Base-by-base conservation (phyloP, 495 filamentous ascomycete genomes). In the Neurospora sp. region DNA sequence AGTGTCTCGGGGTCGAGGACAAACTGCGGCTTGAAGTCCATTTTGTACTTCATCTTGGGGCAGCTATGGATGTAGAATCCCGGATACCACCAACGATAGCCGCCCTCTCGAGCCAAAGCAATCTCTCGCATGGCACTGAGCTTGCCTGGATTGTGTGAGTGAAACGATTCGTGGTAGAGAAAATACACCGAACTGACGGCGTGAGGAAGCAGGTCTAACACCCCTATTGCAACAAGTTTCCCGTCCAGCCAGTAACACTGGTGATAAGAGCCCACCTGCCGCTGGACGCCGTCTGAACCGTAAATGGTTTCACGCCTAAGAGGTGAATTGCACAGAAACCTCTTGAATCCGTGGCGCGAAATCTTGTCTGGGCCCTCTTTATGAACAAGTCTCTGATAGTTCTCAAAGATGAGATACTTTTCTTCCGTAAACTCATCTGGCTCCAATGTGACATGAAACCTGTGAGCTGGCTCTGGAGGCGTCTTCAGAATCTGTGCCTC, bases 181-280 rank as follows among this genome's bases (percentile, higher is more conserved):
- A 98, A 92, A 80, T 99, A 99, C 42, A 98, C 96, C 23, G 92
- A 93, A 82, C 94, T 98, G 39, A 99, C 93, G 73, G 90, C 91
- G 72, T 92, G 85, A 0, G 95, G 96, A 38, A 98, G 86, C 10
- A 98, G 82, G 79, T 99, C 96, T 40, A 99, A 83, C 11, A 98
- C 94, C 3, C 91, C 92, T 71, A 99, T 88, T 18, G 96, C 96
- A 42, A 98, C 89, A 41, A 99, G 87, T 71, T 90, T 87, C 20
- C 94, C 96, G 81, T 98, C 94, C 35, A 99, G 84, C 39, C 96
- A 89, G 81, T 99, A 97, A 83, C 93, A 96, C 81, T 97, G 94
- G 79, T 99, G 96, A 82, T 90, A 98, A n/a, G 92, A 95, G 9
- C 96, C 96, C 3, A 96, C 83, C 76, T 86, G 86, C 71, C 90